Evolutionary conservation across 2,329 filamentous ascomycete genomes (phyloP).

Genomic region (Colletotrichum musicola): DNA sequence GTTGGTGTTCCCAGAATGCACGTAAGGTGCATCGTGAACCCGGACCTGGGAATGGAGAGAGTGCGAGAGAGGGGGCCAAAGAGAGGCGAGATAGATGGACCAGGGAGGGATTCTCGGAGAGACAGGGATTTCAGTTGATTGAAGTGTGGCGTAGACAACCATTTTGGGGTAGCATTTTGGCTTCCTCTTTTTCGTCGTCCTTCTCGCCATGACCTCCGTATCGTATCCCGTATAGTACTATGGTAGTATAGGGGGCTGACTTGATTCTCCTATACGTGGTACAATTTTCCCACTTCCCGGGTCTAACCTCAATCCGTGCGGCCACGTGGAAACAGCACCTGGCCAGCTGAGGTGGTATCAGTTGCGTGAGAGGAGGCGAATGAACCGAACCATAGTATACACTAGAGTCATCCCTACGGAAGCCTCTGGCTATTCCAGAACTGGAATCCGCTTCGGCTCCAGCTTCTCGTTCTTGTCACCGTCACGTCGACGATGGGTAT

Average conservation of each 20-base stretch:
- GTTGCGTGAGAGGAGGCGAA: too few species aligned
- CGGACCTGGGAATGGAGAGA: neutral
- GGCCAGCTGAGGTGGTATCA: neutral
- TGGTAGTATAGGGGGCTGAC: neutral
- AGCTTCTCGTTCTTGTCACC: slow-evolving; percentile 2
- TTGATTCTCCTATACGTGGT: slow-evolving; percentile 14
- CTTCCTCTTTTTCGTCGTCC: neutral
- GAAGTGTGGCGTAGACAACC: slow-evolving; percentile 12
- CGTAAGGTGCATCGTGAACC: slow-evolving; percentile 18
- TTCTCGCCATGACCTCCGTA: neutral
- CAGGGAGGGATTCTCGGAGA: slow-evolving; percentile 22
- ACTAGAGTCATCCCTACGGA: neutral
- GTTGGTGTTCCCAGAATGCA: slow-evolving; percentile 22
- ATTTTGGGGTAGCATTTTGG: slow-evolving; percentile 11
- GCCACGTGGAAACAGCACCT: slow-evolving; percentile 28
- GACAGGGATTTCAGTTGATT: neutral
- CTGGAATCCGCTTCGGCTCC: neutral
- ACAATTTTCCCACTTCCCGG: slow-evolving; percentile 34
- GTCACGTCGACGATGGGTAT: neutral
- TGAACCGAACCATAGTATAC: too few species aligned
- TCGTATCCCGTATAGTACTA: neutral
- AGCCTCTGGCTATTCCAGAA: neutral
- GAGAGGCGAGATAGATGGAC: slow-evolving; percentile 2
- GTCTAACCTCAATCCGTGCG: slow-evolving; percentile 20
- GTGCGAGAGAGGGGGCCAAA: neutral